Percentiles rank a stretch among this genome's conserved stretches.
These are phyloP conservation scores for Meyerozyma carpophila DNA, from an alignment of 1,139 yeast genomes.

Conservation along the genomic window DNA sequence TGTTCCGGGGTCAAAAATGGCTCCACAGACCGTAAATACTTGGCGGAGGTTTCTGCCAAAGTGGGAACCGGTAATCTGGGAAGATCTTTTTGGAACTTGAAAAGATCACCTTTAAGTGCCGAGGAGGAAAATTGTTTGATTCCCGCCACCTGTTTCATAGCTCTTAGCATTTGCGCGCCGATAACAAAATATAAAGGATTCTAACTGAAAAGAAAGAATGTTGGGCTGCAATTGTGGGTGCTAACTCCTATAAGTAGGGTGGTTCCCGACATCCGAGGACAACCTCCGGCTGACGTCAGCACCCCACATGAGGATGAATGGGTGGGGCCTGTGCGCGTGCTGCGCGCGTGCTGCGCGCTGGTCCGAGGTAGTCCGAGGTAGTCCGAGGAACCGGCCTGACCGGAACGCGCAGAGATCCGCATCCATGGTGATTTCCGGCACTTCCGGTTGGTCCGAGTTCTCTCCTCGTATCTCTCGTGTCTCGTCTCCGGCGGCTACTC, in stretches of 20 bases:
- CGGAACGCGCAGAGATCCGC: too few species aligned
- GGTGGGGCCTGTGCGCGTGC: background rate
- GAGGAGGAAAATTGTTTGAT: constrained; percentile 22
- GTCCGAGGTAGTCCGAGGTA: too few species aligned
- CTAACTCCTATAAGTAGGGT: background rate
- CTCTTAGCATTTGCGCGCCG: background rate
- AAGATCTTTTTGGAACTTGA: constrained; percentile 64
- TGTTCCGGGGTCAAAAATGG: constrained; percentile 58
- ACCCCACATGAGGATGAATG: background rate
- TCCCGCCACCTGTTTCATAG: background rate
- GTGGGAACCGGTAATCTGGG: constrained; percentile 89
- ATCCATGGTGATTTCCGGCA: too few species aligned
- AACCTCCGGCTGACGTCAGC: background rate
- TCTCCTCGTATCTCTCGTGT: too few species aligned
- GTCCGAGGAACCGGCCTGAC: too few species aligned
- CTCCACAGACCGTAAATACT: constrained; percentile 66
- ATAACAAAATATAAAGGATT: too few species aligned
- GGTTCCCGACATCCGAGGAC: constrained; percentile 1
- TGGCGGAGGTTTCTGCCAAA: constrained; percentile 62
- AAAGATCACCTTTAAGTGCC: constrained; percentile 61
- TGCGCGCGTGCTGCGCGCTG: background rate
- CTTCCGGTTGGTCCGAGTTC: too few species aligned
- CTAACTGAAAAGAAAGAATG: background rate
- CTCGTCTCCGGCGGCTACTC: too few species aligned
- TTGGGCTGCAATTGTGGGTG: background rate